Percentiles rank a stretch among this genome's conserved stretches.
Conservation (phyloP, 805 yeast genomes). For the Metschnikowia rubicola region DNA sequence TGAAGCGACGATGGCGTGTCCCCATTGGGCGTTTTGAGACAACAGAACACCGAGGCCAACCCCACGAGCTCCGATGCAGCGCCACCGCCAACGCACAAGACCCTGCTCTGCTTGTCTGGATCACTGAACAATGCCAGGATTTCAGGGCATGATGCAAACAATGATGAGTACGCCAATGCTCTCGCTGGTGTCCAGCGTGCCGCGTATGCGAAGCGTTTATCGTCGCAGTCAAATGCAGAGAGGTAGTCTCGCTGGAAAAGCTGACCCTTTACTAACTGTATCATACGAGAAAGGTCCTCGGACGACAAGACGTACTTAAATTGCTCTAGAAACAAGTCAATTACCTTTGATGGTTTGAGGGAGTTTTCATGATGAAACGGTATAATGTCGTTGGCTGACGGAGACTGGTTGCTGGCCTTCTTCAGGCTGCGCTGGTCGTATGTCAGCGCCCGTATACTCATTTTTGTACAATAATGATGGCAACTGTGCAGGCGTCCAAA, state of each 20-base stretch:
- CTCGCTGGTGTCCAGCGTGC: slow-evolving; percentile 86
- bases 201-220: slow-evolving; percentile 71
- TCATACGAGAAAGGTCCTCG: slow-evolving; percentile 36
- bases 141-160: slow-evolving; percentile 52
- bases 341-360: slow-evolving; percentile 32
- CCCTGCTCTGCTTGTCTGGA: slow-evolving; percentile 29
- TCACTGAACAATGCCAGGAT: slow-evolving; percentile 36
- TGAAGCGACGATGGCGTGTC: slow-evolving; percentile 33
- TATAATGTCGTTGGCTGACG: slow-evolving; percentile 20
- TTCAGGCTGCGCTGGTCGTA: slow-evolving; percentile 6
- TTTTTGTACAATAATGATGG: neutral
- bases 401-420: neutral
- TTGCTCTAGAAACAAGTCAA: slow-evolving; percentile 33
- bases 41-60: slow-evolving; percentile 54
- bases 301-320: slow-evolving; percentile 34
- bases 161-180: slow-evolving; percentile 67
- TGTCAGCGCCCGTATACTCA: slow-evolving; percentile 8
- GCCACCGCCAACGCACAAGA: slow-evolving; percentile 81
- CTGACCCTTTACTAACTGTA: slow-evolving; percentile 69
- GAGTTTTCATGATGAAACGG: slow-evolving; percentile 34
- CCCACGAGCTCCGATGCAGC: slow-evolving; percentile 81
- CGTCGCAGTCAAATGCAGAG: slow-evolving; percentile 61
- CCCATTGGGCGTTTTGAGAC: slow-evolving; percentile 34
- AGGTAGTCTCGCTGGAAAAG: slow-evolving; percentile 68
- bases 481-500: neutral